Evolutionary conservation across 2,329 filamentous ascomycete species (phyloP), one percentile per base, ranked within the genome.

Genomic region (Rutstroemia sp.): DNA sequence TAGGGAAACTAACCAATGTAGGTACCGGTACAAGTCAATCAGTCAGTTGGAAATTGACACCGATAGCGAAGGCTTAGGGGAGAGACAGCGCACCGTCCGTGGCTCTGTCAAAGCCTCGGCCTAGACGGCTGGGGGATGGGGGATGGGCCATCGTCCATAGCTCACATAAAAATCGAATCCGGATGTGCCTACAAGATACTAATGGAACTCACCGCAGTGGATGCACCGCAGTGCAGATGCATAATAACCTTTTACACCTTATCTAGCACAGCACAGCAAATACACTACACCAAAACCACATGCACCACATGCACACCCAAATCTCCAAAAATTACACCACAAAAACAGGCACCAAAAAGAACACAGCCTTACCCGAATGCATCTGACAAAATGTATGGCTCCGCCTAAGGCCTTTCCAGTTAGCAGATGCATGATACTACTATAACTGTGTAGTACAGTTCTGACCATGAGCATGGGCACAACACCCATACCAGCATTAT

Each of bases 321-420:
- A 6, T 27, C 25, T 27, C 5, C 25, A 6, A 54, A 42, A 38
- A 27, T 25, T 16, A 19, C 34, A 48, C 45, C 44, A 39, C 23
- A 40, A 17, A 34, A 51, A 46, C 39, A 56, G 53, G 27, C 47
- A 46, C 53, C 16, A 54, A 52, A 47, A 55, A 48, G 16, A 19
- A 56, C 54, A 56, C 48, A 56, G 54, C 54, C 54, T 56, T 56
- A 56, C 54, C 54, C 54, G 54, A 51, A 52, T 52, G 30, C 40
- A 52, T 56, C 54, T 52, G 48, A 40, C 54, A 55, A 51, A 39
- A 46, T 52, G 54, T 56, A 45, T 51, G 54, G 54, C 54, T 45
- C 19, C 27, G 46, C 17, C 25, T 36, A 19, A 25, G 46, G 25
- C 5, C 34, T 19, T 30, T 19, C 4, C 30, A 34, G 30, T 12